Evolutionary conservation across 345 rosid species (phyloP), one percentile per base, ranked within the genome.

Genomic region (Cardamine occulta): DNA sequence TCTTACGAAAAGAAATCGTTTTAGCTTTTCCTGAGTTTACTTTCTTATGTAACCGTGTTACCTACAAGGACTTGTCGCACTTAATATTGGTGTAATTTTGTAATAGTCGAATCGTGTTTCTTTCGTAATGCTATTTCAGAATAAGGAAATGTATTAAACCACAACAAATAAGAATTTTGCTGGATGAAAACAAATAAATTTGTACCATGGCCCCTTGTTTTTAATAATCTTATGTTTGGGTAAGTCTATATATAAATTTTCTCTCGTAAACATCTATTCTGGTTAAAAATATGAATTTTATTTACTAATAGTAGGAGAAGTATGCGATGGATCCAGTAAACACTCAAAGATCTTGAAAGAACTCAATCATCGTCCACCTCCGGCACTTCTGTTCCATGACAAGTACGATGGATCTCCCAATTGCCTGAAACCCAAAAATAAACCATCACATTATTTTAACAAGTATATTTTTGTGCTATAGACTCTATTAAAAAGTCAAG

Each of bases 381-480:
- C 88, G 0, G 96, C 88, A 64, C 72, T 85, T 77, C 90, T 87
- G 86, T 91, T 91, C 97, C 98, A 93, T 12, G 96, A 89, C 78
- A 91, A 74, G 74, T 91, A 89, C 9, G 96, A 80, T 26, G 98
- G 96, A 81, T 93, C 98, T 79, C 93, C 97, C 64, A 86, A 86
- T 51, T 83, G 92, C 86, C 96, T 91, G 90, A 68, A 42, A 62
- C n/a, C 8, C 28, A 39, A 57, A 14, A 57, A 11, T 58, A 60
- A 23, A 23, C 13, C 58, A 15, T 21, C 8, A 21, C 11, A 8
- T 2, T 24, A 47, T 2, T 10, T 32, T 19, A 18, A 8, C 29
- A 66, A n/a, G 11, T 62, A 8, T n/a, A 21, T 3, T 61, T 19
- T 44, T 15, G 6, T 8, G 58, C 4, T 45, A 6, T 5, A 17